phyloP scores from a whole-genome alignment of 306 rosid genomes.

The Fagus sylvatica region DNA sequence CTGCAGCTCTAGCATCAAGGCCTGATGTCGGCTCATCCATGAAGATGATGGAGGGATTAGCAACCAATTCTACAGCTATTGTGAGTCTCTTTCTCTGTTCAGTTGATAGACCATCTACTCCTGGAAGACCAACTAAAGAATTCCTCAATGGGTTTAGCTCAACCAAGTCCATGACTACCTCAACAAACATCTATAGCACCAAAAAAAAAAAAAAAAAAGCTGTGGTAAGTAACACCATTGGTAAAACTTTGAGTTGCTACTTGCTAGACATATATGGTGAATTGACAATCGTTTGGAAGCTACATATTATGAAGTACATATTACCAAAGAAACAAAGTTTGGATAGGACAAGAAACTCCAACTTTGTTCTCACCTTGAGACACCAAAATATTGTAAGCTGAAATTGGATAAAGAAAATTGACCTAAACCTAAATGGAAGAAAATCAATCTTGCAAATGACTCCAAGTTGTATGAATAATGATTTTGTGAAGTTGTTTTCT shows the following conservation, averaged over 20 bases:
- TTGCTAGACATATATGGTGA: no score
- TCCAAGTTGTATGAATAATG: not conserved
- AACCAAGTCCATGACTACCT: constrained; percentile 52
- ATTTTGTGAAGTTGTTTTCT: no score
- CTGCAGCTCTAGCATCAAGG: constrained; percentile 61
- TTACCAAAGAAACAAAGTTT: not conserved
- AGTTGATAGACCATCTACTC: constrained; percentile 47
- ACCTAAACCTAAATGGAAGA: not conserved
- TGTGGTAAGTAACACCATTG: not conserved
- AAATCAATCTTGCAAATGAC: not conserved
- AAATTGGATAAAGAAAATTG: not conserved
- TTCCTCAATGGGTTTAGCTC: constrained; percentile 46
- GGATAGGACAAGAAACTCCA: not conserved
- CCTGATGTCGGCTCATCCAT: constrained; percentile 68
- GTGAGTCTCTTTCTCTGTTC: constrained; percentile 63
- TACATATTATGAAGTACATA: not conserved
- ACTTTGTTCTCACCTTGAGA: not conserved
- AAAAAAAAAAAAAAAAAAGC: constrained; percentile 6
- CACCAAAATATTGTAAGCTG: not conserved
- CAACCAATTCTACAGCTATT: constrained; percentile 55
- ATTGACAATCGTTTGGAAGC: no score
- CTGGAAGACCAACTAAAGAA: constrained; percentile 58
- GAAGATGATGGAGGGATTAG: constrained; percentile 60
- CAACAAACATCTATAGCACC: constrained; percentile 45
- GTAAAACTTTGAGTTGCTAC: not conserved